Percentiles rank a stretch among this genome's conserved stretches.
phyloP scores from a whole-genome alignment of 129 eudicot species.

The Lonicera japonica region DNA sequence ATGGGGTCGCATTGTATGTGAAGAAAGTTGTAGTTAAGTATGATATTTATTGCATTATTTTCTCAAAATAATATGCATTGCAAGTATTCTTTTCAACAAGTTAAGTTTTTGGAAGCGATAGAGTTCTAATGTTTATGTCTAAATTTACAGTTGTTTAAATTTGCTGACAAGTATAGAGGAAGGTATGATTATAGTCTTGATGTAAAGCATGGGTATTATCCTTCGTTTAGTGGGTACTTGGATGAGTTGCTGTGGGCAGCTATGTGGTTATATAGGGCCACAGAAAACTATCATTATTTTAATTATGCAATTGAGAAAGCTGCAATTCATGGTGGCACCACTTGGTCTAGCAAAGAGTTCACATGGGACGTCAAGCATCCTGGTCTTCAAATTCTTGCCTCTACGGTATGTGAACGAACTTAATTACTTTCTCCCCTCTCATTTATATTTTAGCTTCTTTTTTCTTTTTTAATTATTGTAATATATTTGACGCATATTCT shows the following conservation, averaged over 20 bases:
- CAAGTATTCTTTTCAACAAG: too few species aligned
- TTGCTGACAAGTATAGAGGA: slow-evolving; percentile 25
- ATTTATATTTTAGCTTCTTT: too few species aligned
- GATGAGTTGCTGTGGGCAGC: slow-evolving; percentile 88
- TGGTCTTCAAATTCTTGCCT: slow-evolving; percentile 62
- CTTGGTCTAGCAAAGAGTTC: slow-evolving; percentile 39
- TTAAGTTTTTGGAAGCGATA: too few species aligned
- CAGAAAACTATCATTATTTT: slow-evolving; percentile 36
- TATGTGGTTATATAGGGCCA: slow-evolving; percentile 68
- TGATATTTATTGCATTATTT: too few species aligned
- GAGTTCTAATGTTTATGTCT: too few species aligned
- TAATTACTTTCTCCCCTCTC: too few species aligned
- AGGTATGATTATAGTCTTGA: slow-evolving; percentile 51
- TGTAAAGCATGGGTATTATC: slow-evolving; percentile 15
- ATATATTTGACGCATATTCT: too few species aligned
- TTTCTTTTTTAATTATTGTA: too few species aligned
- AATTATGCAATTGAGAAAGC: slow-evolving; percentile 40
- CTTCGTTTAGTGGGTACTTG: not conserved
- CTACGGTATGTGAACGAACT: not conserved
- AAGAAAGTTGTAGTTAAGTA: too few species aligned
- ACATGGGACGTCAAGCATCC: slow-evolving; percentile 79
- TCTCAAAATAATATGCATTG: too few species aligned
- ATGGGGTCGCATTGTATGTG: too few species aligned
- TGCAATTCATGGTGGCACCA: slow-evolving; percentile 46
- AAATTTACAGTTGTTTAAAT: slow-evolving; percentile 6